phyloP scores from a whole-genome alignment of 345 rosid species.

The Rhizophora apiculata region DNA sequence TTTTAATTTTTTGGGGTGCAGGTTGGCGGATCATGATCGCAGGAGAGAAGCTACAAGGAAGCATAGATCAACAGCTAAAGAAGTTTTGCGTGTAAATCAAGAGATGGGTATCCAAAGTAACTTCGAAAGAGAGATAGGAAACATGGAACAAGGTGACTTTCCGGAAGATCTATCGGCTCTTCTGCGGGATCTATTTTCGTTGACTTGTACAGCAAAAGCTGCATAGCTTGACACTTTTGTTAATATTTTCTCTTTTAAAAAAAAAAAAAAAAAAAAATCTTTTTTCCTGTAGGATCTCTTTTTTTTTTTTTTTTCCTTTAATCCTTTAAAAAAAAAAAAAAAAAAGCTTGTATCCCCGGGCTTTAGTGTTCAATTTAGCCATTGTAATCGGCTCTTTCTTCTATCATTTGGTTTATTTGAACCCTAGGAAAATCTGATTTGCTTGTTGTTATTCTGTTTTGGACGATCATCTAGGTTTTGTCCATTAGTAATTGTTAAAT shows the following conservation, averaged over 20 bases:
- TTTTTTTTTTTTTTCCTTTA: background rate
- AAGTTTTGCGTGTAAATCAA: conserved; percentile 18
- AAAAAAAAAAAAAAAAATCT: background rate
- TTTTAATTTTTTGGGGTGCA: background rate
- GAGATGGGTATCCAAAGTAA: conserved; percentile 26
- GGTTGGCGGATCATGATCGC: conserved; percentile 57
- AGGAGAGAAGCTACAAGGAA: conserved; percentile 47
- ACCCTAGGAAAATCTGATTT: background rate
- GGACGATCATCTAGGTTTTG: too few species aligned
- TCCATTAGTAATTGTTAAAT: too few species aligned
- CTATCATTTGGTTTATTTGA: background rate
- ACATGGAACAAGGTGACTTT: conserved; percentile 18
- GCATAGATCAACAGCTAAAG: conserved; percentile 22
- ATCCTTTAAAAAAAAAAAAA: too few species aligned
- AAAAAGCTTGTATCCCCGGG: too few species aligned
- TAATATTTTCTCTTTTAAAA: background rate
- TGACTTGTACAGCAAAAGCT: conserved; percentile 42
- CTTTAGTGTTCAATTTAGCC: too few species aligned
- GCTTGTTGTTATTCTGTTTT: too few species aligned
- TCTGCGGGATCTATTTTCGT: conserved; percentile 32
- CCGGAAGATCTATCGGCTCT: conserved; percentile 36
- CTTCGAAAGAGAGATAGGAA: conserved; percentile 12
- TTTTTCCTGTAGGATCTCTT: background rate
- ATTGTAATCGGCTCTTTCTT: background rate
- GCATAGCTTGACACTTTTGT: conserved; percentile 23